A percentile compares a stretch with the other conserved stretches of the same genome.
These are phyloP conservation scores for Colletotrichum brevisporum DNA, from an alignment of 2,329 filamentous ascomycete genomes.

Conservation along the genomic window DNA sequence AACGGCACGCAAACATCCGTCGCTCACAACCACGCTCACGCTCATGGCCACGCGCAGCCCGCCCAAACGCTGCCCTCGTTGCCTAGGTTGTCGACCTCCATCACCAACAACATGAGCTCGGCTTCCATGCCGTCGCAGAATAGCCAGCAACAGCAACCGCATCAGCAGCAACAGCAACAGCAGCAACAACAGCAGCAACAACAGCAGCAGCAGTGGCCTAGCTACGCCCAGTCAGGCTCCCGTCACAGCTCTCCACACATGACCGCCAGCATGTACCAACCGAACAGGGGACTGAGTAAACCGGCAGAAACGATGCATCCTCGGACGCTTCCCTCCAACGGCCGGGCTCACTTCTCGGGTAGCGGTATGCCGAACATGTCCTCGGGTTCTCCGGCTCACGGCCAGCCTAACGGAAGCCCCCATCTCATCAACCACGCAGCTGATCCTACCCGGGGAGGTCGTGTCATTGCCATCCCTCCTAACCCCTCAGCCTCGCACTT, in stretches of 20 bases:
- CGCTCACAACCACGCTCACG: background rate
- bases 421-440: background rate
- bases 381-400: background rate
- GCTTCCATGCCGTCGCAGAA: slow-evolving; percentile 27
- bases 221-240: background rate
- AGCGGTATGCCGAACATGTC: slow-evolving; percentile 7
- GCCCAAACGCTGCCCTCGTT: slow-evolving; percentile 1
- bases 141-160: background rate
- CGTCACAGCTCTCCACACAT: slow-evolving; percentile 21
- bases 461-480: slow-evolving; percentile 1
- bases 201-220: slow-evolving; percentile 18
- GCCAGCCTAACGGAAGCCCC: slow-evolving; percentile 3
- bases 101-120: slow-evolving; percentile 8
- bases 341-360: slow-evolving; percentile 8
- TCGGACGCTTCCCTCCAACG: slow-evolving; percentile 27
- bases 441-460: slow-evolving; percentile 3
- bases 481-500: background rate
- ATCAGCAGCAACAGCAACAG: background rate
- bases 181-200: background rate
- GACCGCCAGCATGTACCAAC: slow-evolving; percentile 12
- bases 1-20: background rate
- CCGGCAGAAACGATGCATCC: background rate
- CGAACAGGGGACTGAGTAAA: slow-evolving; percentile 1
- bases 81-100: background rate
- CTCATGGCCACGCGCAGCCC: background rate